phyloP scores from a whole-genome alignment of 495 filamentous ascomycete species.

The Aspergillus hancockii region DNA sequence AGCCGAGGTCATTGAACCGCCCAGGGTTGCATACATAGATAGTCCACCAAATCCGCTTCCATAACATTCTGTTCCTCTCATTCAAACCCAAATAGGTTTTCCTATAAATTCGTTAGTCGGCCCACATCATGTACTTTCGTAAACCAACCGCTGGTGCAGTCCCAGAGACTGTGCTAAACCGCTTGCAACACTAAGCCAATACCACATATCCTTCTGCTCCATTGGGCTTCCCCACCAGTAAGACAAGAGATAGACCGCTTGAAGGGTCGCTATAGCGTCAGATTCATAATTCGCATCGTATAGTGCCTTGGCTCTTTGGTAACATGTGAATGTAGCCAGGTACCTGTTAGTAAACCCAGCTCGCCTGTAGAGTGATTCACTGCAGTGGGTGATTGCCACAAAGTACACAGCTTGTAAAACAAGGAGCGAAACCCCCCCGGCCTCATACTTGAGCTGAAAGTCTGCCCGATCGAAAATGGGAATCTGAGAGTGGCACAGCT shows the following conservation, averaged over 20 bases:
- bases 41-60: conserved; percentile 15
- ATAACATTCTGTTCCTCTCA: neutral
- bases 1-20: neutral
- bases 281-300: conserved; percentile 30
- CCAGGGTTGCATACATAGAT: conserved; percentile 4
- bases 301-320: conserved; percentile 24
- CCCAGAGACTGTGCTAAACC: conserved; percentile 25
- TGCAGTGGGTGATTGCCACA: conserved; percentile 1
- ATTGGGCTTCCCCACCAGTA: conserved; percentile 27
- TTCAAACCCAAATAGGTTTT: neutral
- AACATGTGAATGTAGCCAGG: conserved; percentile 24
- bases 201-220: conserved; percentile 27
- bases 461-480: conserved; percentile 2
- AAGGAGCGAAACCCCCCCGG: neutral
- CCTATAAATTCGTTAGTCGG: neutral
- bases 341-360: conserved; percentile 28
- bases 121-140: neutral
- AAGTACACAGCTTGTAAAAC: conserved; percentile 1
- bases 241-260: conserved; percentile 21
- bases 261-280: conserved; percentile 23
- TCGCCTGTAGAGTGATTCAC: neutral
- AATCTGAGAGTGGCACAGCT: neutral
- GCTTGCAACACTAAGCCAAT: conserved; percentile 23
- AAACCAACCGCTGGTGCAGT: conserved; percentile 24
- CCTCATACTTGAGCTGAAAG: conserved; percentile 3